Conservation (phyloP, 306 rosid genomes). For the Vachellia collinsii region DNA sequence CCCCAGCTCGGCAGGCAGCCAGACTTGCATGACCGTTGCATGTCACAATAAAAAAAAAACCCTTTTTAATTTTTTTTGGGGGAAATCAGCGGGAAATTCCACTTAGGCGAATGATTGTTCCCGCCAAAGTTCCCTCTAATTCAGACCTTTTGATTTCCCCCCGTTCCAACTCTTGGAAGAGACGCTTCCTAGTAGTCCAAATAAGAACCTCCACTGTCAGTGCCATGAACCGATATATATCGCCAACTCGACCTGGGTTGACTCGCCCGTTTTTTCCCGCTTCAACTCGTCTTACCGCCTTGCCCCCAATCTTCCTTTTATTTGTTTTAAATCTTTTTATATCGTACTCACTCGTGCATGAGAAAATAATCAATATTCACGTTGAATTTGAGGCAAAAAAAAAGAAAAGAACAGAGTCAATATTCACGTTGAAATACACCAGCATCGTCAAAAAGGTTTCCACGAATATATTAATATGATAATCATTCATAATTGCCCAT, state of each 20-base stretch:
- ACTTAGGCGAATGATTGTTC: conserved; percentile 37
- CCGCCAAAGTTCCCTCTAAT: conserved; percentile 47
- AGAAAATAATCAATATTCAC: neutral
- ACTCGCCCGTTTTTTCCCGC: conserved; percentile 6
- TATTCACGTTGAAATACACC: too few species aligned
- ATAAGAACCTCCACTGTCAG: neutral
- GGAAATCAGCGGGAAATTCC: conserved; percentile 37
- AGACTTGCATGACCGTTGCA: conserved; percentile 21
- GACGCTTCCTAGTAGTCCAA: neutral
- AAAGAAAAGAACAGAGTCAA: too few species aligned
- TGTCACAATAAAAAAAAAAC: neutral
- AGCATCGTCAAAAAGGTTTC: neutral
- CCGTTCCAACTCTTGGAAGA: neutral
- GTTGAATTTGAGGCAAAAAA: too few species aligned
- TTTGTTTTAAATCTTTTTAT: neutral
- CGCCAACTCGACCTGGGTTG: neutral
- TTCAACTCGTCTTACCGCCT: conserved; percentile 11
- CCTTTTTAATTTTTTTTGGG: neutral
- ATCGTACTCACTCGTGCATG: too few species aligned
- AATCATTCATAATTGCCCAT: neutral
- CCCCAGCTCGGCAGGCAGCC: neutral
- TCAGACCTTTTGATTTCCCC: neutral
- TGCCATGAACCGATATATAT: neutral
- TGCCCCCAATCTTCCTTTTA: neutral
- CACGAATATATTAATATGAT: neutral